A percentile compares a stretch with the other conserved stretches of the same genome.
Conservation (phyloP, 345 rosid genomes). For the Camelina neglecta region DNA sequence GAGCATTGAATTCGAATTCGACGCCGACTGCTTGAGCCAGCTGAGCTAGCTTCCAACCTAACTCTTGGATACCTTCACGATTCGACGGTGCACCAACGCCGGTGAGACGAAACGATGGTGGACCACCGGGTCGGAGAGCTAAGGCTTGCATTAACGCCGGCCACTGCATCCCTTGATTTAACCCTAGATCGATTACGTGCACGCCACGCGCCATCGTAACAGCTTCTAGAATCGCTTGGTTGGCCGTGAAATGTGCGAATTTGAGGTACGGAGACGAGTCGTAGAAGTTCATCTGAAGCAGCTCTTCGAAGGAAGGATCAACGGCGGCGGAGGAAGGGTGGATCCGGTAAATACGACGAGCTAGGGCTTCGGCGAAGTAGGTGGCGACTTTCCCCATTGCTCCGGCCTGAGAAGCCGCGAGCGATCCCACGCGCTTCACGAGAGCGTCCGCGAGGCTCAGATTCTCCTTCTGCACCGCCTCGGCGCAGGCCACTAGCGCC, state of each 20-base stretch:
- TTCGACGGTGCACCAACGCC: constrained; percentile 67
- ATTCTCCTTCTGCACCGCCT: constrained; percentile 70
- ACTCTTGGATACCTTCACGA: constrained; percentile 50
- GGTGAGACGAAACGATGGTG: constrained; percentile 75
- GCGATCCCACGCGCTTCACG: constrained; percentile 59
- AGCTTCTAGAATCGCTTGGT: constrained; percentile 87
- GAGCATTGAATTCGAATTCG: constrained; percentile 61
- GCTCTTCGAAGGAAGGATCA: constrained; percentile 49
- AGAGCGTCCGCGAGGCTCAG: constrained; percentile 62
- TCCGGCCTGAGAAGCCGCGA: constrained; percentile 50
- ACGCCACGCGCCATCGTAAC: constrained; percentile 67
- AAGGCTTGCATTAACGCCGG: constrained; percentile 89
- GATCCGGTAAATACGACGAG: constrained; percentile 49
- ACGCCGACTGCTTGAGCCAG: constrained; percentile 70
- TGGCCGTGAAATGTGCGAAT: constrained; percentile 94
- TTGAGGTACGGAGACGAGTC: constrained; percentile 86
- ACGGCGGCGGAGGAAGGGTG: constrained; percentile 25
- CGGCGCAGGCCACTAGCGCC: constrained; percentile 74
- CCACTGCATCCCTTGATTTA: constrained; percentile 91
- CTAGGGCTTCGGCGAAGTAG: constrained; percentile 73
- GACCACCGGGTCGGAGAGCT: constrained; percentile 80
- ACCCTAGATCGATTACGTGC: constrained; percentile 81
- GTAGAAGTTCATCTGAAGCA: constrained; percentile 74
- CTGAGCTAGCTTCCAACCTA: constrained; percentile 71
- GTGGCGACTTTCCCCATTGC: constrained; percentile 81